Conservation (phyloP, 2,329 filamentous ascomycete genomes). For the Scorias spongiosa region DNA sequence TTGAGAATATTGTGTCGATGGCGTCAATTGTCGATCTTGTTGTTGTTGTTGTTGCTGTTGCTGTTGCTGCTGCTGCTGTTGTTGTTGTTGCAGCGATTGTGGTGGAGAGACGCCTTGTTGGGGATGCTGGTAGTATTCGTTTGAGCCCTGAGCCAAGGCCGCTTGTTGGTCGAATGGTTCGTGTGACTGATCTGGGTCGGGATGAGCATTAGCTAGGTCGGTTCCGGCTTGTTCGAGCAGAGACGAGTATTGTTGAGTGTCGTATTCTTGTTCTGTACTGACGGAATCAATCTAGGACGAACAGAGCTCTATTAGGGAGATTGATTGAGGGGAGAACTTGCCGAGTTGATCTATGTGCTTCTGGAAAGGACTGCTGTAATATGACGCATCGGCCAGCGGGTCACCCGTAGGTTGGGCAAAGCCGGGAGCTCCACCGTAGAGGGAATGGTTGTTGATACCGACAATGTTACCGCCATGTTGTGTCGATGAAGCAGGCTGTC, state of each 20-base stretch:
- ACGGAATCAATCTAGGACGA: constrained; percentile 53
- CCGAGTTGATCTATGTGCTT: constrained; percentile 92
- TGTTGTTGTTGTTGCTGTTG: constrained; percentile 1
- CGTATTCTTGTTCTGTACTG: constrained; percentile 87
- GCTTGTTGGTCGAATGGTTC: constrained; percentile 4
- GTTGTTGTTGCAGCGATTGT: constrained; percentile 1
- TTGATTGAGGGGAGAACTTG: constrained; percentile 49
- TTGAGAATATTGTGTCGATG: neutral
- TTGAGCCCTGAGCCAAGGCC: constrained; percentile 12
- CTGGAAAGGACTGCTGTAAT: constrained; percentile 78
- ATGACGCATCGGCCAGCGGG: constrained; percentile 30
- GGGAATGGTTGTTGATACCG: constrained; percentile 5
- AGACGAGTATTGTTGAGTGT: constrained; percentile 41
- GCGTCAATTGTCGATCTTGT: neutral
- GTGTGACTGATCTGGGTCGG: constrained; percentile 11
- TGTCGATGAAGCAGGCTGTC: constrained; percentile 6
- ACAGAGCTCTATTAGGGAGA: constrained; percentile 42
- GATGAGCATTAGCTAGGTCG: constrained; percentile 8
- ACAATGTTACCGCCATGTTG: constrained; percentile 14
- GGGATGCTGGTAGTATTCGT: constrained; percentile 12
- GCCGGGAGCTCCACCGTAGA: constrained; percentile 13
- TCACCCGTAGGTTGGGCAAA: neutral
- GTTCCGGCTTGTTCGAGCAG: constrained; percentile 59
- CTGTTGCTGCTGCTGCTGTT: constrained; percentile 2
- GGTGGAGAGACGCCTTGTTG: neutral